A percentile compares a stretch with the other conserved stretches of the same genome.
phyloP scores from a whole-genome alignment of 257 asterid species.

The Solanum boliviense region DNA sequence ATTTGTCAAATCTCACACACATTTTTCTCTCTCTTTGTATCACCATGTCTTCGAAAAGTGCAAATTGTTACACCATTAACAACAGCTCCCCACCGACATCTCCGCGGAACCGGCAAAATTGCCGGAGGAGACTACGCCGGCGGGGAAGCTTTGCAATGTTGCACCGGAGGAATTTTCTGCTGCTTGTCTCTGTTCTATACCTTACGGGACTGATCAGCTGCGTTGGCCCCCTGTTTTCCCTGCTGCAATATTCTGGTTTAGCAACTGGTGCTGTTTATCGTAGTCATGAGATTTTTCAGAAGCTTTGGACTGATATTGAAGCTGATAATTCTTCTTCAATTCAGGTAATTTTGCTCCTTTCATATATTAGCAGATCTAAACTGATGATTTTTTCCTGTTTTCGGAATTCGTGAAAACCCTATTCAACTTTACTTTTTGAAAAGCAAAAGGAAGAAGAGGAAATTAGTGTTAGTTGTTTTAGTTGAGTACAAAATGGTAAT shows the following conservation, averaged over 20 bases:
- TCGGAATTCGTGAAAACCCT: background rate
- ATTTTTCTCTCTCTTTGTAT: background rate
- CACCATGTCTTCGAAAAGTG: background rate
- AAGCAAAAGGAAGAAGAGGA: background rate
- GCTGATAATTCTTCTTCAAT: conserved; percentile 49
- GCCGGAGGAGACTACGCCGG: conserved; percentile 9
- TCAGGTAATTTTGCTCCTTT: conserved; percentile 27
- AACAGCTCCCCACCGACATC: conserved; percentile 2
- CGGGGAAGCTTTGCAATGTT: background rate
- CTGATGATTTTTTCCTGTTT: background rate
- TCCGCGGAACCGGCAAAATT: background rate
- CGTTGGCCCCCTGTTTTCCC: conserved; percentile 44
- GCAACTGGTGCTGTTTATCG: conserved; percentile 49
- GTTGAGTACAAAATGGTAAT: background rate
- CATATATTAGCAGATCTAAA: background rate
- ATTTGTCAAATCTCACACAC: background rate
- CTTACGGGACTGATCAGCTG: conserved; percentile 57
- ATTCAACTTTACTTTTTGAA: background rate
- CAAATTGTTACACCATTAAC: background rate
- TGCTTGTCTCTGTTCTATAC: conserved; percentile 25
- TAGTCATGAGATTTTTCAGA: conserved; percentile 47
- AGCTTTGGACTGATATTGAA: conserved; percentile 58
- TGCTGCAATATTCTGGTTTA: conserved; percentile 33
- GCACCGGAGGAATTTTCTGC: background rate
- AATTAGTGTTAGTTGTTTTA: background rate